phyloP scores from a whole-genome alignment of 139 green algal species.

The Coelastrella sp. region DNA sequence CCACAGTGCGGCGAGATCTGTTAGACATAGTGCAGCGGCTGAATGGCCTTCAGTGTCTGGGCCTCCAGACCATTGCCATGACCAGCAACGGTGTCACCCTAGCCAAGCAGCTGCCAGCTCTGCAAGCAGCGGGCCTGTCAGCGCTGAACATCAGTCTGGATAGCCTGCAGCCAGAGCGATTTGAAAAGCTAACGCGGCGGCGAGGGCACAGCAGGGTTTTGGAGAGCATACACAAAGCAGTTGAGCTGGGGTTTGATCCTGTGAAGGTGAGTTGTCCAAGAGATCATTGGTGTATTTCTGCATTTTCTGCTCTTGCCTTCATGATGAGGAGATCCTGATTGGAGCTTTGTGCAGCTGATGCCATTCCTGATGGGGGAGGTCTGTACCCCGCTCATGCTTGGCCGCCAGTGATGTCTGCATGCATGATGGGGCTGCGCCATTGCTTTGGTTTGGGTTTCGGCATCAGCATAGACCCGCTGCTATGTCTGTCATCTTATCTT shows the following conservation, averaged over 20 bases:
- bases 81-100: conserved; percentile 97
- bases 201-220: conserved; percentile 86
- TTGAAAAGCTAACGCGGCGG: conserved; percentile 91
- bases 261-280: conserved; percentile 72
- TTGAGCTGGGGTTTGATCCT: conserved; percentile 85
- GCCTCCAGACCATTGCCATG: conserved; percentile 83
- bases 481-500: neutral
- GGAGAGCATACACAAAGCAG: conserved; percentile 77
- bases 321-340: too few relatives aligned
- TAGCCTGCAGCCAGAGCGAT: conserved; percentile 89
- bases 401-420: neutral
- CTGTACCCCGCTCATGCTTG: neutral
- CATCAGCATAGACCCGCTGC: neutral
- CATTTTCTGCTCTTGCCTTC: too few relatives aligned
- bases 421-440: neutral
- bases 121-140: conserved; percentile 75
- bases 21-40: conserved; percentile 74
- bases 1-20: conserved; percentile 93
- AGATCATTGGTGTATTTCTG: too few relatives aligned
- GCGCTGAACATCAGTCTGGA: conserved; percentile 96
- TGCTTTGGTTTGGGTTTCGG: neutral
- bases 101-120: conserved; percentile 69
- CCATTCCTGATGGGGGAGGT: neutral
- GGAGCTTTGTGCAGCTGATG: neutral
- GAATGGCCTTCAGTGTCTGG: conserved; percentile 60